A percentile compares a stretch with the other conserved stretches of the same genome.
phyloP scores from a whole-genome alignment of 441 rosid species.

The Erodium moschatum region DNA sequence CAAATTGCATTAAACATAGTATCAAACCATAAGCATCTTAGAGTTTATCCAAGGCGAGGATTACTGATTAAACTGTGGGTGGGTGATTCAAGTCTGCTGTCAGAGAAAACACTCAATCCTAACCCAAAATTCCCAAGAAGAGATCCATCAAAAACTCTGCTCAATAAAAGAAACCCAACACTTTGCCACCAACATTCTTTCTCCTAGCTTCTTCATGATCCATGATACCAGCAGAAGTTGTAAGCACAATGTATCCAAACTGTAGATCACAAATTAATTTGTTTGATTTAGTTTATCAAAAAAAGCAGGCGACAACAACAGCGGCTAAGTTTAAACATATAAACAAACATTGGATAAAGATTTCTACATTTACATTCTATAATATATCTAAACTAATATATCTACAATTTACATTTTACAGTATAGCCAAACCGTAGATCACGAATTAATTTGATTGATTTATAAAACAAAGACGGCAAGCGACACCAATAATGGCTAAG shows the following conservation, averaged over 20 bases:
- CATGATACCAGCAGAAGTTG: conserved; percentile 67
- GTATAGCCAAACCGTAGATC: too few species aligned
- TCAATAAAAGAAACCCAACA: conserved; percentile 50
- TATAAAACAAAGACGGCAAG: background rate
- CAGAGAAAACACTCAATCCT: conserved; percentile 4
- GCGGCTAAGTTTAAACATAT: too few species aligned
- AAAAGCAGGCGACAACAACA: too few species aligned
- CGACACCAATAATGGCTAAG: background rate
- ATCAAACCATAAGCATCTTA: conserved; percentile 13
- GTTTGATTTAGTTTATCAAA: too few species aligned
- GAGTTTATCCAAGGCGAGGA: conserved; percentile 9
- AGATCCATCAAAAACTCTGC: background rate
- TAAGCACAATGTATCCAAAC: conserved; percentile 63
- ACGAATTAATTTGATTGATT: background rate
- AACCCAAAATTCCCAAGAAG: conserved; percentile 13
- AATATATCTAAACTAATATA: too few species aligned
- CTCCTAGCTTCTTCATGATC: conserved; percentile 65
- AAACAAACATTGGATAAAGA: too few species aligned
- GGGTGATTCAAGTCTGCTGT: conserved; percentile 3
- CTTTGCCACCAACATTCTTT: conserved; percentile 60
- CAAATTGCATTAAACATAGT: conserved; percentile 8
- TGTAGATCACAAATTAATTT: conserved; percentile 21
- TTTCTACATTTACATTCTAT: too few species aligned
- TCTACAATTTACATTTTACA: too few species aligned
- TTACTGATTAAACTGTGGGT: background rate